Percentiles rank a stretch among this genome's conserved stretches.
phyloP scores from a whole-genome alignment of 768 basidiomycete species.

The Wakefieldia striispora region DNA sequence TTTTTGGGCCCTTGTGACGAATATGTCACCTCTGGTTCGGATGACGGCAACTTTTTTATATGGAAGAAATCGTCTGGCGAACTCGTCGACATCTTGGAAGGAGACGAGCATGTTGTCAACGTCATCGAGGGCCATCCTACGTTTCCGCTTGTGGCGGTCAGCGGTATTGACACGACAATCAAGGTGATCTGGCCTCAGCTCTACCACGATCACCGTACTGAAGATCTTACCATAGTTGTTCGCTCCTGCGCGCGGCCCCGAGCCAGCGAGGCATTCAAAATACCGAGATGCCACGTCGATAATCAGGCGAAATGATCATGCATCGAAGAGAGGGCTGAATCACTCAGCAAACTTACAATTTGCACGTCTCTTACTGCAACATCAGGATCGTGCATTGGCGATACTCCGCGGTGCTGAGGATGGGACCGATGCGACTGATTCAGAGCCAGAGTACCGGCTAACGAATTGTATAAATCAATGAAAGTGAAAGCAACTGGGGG shows the following conservation, averaged over 20 bases:
- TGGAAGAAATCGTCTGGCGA: constrained; percentile 71
- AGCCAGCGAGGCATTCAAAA: constrained; percentile 50
- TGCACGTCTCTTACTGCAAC: constrained; percentile 31
- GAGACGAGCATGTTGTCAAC: constrained; percentile 79
- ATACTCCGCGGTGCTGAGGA: constrained; percentile 23
- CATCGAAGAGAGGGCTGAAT: constrained; percentile 23
- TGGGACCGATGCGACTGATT: constrained; percentile 21
- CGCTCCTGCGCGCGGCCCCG: constrained; percentile 46
- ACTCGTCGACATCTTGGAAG: constrained; percentile 78
- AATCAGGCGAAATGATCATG: constrained; percentile 50
- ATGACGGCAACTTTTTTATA: constrained; percentile 85
- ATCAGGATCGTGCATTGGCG: constrained; percentile 27
- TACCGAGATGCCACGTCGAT: constrained; percentile 52
- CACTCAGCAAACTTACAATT: constrained; percentile 23
- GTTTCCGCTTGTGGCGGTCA: constrained; percentile 78
- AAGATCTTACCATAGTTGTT: constrained; percentile 51
- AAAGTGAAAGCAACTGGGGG: not conserved
- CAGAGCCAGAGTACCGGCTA: constrained; percentile 24
- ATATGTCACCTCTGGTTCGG: constrained; percentile 78
- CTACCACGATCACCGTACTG: not conserved
- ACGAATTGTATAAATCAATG: constrained; percentile 31
- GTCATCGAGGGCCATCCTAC: constrained; percentile 81
- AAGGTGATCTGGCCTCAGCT: constrained; percentile 50
- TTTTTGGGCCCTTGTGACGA: constrained; percentile 80
- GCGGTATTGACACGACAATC: constrained; percentile 82